A percentile compares a stretch with the other conserved stretches of the same genome.
phyloP scores from a whole-genome alignment of 2,329 filamentous ascomycete species.

The Arachnopeziza araneosa region DNA sequence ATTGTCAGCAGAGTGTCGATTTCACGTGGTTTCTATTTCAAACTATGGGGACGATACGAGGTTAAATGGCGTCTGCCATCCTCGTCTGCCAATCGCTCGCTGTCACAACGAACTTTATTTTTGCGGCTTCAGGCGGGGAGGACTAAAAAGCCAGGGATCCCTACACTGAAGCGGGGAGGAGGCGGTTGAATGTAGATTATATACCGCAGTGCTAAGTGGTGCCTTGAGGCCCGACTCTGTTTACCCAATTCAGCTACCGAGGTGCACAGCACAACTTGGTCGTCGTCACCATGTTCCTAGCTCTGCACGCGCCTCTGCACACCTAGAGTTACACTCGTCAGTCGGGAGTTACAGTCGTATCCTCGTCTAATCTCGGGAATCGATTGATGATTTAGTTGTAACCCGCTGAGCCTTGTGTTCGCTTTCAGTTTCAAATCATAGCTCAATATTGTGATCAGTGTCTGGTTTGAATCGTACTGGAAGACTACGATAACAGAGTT shows the following conservation, averaged over 20 bases:
- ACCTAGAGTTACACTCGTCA: background rate
- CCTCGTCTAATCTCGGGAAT: background rate
- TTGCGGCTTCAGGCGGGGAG: background rate
- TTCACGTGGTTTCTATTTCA: background rate
- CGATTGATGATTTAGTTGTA: background rate
- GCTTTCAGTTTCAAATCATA: too few species aligned
- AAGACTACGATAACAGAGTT: too few species aligned
- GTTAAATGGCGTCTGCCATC: background rate
- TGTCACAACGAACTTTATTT: background rate
- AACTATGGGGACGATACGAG: background rate
- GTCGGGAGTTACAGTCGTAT: background rate
- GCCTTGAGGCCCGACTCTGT: background rate
- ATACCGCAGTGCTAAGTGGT: background rate
- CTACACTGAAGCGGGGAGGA: background rate
- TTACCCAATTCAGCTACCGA: background rate
- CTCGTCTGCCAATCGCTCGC: background rate
- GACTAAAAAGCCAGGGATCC: background rate
- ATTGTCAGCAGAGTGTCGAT: background rate
- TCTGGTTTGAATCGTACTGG: too few species aligned
- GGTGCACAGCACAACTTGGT: background rate
- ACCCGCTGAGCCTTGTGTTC: too few species aligned
- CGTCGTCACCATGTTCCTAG: background rate
- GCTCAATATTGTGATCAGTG: too few species aligned
- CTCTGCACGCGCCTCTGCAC: background rate
- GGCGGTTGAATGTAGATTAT: background rate